These are phyloP conservation scores for Bisporella sp. DNA, from an alignment of 2,329 filamentous ascomycete genomes.

Conservation along the genomic window DNA sequence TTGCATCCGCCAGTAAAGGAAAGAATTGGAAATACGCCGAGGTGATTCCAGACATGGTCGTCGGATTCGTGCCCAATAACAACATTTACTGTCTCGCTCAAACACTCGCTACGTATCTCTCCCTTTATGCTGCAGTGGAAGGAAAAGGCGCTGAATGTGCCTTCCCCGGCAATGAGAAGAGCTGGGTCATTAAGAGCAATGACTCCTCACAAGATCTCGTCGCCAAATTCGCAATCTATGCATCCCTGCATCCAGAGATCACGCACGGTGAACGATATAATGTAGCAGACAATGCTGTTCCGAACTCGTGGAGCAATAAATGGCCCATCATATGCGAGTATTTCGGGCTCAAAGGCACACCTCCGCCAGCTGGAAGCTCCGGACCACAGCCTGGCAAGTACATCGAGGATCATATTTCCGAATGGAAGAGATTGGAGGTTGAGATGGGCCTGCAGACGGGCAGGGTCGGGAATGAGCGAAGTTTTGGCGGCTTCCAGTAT, in stretches of 20 bases:
- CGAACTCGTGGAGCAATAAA: constrained; percentile 34
- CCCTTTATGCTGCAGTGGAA: constrained; percentile 30
- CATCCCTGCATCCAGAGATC: constrained; percentile 33
- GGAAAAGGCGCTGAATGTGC: constrained; percentile 28
- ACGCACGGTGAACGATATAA: constrained; percentile 34
- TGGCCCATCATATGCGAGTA: constrained; percentile 40
- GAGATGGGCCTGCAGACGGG: constrained; percentile 32
- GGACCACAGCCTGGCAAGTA: constrained; percentile 29
- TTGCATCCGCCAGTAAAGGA: constrained; percentile 27
- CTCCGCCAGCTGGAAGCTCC: constrained; percentile 22
- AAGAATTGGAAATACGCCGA: constrained; percentile 38
- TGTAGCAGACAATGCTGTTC: constrained; percentile 32
- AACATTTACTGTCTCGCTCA: constrained; percentile 37
- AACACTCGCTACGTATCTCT: constrained; percentile 32
- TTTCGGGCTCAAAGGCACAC: constrained; percentile 36
- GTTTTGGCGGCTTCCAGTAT: constrained; percentile 33
- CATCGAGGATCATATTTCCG: constrained; percentile 25
- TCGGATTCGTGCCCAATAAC: constrained; percentile 36
- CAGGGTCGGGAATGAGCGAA: constrained; percentile 31
- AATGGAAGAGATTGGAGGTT: constrained; percentile 27
- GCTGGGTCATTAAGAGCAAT: constrained; percentile 28
- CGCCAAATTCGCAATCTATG: constrained; percentile 35
- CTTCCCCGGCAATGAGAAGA: constrained; percentile 31
- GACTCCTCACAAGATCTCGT: constrained; percentile 30
- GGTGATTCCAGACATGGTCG: constrained; percentile 36